Conservation (phyloP, 2,329 filamentous ascomycete genomes). For the Talaromyces sp. region DNA sequence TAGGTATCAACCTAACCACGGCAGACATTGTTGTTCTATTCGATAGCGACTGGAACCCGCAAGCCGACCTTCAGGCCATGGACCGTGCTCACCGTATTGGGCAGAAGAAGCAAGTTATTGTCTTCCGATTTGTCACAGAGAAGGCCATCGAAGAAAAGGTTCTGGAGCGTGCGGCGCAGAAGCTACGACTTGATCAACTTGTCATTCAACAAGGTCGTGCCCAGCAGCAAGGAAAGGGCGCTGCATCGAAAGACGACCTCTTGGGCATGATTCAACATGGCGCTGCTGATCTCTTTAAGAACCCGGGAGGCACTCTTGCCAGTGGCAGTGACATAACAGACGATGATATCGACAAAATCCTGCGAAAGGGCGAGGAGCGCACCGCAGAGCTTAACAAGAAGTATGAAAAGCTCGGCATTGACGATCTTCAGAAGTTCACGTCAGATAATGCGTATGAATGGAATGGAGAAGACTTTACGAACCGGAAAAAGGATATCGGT, state of each 20-base stretch:
- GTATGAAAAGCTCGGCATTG: constrained; percentile 94
- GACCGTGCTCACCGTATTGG: constrained; percentile 97
- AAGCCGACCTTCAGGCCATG: constrained; percentile 98
- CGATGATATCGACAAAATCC: constrained; percentile 84
- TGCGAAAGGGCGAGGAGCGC: constrained; percentile 79
- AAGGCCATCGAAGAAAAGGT: constrained; percentile 99
- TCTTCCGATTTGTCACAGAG: constrained; percentile 96
- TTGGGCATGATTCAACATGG: constrained; percentile 98
- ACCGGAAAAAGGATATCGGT: constrained; percentile 85
- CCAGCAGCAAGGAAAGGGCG: constrained; percentile 83
- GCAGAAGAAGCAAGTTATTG: constrained; percentile 95
- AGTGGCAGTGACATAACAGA: constrained; percentile 66
- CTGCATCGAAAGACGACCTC: constrained; percentile 92
- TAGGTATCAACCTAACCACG: constrained; percentile 93
- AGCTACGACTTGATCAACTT: constrained; percentile 89
- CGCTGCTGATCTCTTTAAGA: constrained; percentile 87
- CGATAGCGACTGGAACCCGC: constrained; percentile 98
- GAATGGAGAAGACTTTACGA: constrained; percentile 96
- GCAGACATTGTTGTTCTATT: constrained; percentile 96
- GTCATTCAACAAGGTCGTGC: constrained; percentile 97
- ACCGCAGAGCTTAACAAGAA: constrained; percentile 88
- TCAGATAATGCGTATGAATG: constrained; percentile 98
- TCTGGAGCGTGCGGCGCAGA: constrained; percentile 91
- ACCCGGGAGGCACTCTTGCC: constrained; percentile 60
- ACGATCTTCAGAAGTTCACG: constrained; percentile 95